Conservation (phyloP, 441 rosid genomes). For the Euphorbia schlechtendalii region DNA sequence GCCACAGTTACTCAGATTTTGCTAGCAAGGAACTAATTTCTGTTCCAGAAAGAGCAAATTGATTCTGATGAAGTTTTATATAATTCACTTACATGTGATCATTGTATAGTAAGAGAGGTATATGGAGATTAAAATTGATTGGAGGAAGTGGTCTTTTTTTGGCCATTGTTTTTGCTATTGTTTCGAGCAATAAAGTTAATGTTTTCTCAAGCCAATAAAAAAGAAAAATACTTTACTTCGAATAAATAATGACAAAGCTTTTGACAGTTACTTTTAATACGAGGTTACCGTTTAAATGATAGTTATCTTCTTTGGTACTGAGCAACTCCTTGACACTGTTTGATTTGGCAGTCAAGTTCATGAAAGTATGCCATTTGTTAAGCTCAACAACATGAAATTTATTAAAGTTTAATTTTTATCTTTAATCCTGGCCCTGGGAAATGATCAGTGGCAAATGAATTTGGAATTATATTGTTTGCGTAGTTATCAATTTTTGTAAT, state of each 20-base stretch:
- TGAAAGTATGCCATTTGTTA: not conserved
- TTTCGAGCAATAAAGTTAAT: too few relatives aligned
- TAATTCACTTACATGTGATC: too few relatives aligned
- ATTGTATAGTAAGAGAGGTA: too few relatives aligned
- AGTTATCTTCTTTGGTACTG: not conserved
- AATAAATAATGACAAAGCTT: not conserved
- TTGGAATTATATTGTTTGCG: not conserved
- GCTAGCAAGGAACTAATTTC: too few relatives aligned
- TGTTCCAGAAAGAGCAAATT: too few relatives aligned
- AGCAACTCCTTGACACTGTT: not conserved
- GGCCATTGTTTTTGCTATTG: too few relatives aligned
- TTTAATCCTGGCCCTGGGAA: not conserved
- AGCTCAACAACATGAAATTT: not conserved
- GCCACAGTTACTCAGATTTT: too few relatives aligned
- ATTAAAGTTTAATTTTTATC: not conserved
- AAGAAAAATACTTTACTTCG: not conserved
- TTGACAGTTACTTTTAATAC: not conserved
- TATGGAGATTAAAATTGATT: too few relatives aligned
- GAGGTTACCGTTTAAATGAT: not conserved
- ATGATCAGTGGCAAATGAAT: not conserved
- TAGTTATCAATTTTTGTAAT: not conserved
- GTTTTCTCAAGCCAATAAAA: too few relatives aligned
- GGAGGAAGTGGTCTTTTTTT: too few relatives aligned
- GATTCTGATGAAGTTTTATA: too few relatives aligned
- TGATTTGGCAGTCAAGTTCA: not conserved